Conservation (phyloP, 352 stramenopile species). For the Phytophthora fragariae region DNA sequence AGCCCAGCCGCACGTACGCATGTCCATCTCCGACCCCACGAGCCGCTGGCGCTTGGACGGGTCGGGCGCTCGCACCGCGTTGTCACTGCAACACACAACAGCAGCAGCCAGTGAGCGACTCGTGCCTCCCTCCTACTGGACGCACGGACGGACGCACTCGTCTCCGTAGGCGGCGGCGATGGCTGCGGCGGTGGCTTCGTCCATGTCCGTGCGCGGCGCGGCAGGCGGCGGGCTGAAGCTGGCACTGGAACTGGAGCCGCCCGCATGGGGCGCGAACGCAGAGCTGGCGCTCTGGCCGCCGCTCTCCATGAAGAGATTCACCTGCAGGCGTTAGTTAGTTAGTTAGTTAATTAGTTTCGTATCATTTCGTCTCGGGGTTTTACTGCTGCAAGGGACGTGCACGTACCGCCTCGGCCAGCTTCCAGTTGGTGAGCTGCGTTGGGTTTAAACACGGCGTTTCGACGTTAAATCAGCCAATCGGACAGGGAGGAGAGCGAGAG, state of each 20-base stretch:
- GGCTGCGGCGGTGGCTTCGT: constrained; percentile 42
- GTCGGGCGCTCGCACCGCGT: constrained; percentile 78
- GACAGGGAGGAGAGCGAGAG: constrained; percentile 5
- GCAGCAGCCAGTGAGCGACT: no score
- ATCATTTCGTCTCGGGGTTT: no score
- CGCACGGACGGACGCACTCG: constrained; percentile 36
- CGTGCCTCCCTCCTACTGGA: no score
- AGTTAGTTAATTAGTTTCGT: no score
- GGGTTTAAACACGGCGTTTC: no score
- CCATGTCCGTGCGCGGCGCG: constrained; percentile 26
- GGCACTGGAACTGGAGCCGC: no score
- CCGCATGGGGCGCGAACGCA: background rate
- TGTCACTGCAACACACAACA: constrained; percentile 26
- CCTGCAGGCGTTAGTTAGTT: constrained; percentile 28
- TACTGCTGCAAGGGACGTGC: no score
- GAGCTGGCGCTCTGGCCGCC: constrained; percentile 38
- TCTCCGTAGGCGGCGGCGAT: constrained; percentile 44
- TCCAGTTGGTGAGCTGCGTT: constrained; percentile 77
- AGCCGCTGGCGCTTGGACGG: constrained; percentile 86
- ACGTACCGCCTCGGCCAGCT: constrained; percentile 72
- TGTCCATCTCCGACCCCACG: constrained; percentile 61
- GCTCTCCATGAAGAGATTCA: constrained; percentile 90
- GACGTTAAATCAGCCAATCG: no score
- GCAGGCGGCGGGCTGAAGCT: constrained; percentile 1
- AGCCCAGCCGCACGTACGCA: constrained; percentile 31